Evolutionary conservation across 2,329 filamentous ascomycete genomes (phyloP).

Genomic region (Aureobasidium lini): DNA sequence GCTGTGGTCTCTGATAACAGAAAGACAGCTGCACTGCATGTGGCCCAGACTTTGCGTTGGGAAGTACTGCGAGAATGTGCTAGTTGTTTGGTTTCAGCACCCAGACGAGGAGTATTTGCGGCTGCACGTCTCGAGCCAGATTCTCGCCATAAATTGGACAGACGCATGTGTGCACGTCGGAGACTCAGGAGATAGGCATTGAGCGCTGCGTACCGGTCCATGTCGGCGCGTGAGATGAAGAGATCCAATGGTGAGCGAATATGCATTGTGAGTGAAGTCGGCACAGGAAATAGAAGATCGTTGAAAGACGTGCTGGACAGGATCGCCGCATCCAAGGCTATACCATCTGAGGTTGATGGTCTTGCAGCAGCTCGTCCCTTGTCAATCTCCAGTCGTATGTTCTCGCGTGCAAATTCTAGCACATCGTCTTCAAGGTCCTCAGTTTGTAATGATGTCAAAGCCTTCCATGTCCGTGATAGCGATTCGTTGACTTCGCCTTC

Average conservation of each 20-base stretch:
- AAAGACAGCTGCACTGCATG: conserved; percentile 77
- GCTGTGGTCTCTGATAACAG: conserved; percentile 80
- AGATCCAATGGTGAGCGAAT: conserved; percentile 77
- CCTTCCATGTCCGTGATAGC: conserved; percentile 69
- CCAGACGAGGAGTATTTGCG: neutral
- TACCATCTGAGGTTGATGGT: conserved; percentile 29
- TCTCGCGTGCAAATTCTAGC: conserved; percentile 71
- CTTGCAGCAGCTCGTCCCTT: conserved; percentile 32
- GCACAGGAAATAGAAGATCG: conserved; percentile 73
- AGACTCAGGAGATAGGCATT: conserved; percentile 83
- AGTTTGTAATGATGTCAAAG: conserved; percentile 66
- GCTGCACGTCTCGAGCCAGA: conserved; percentile 59
- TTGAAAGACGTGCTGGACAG: conserved; percentile 46
- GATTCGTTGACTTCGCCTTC: conserved; percentile 78
- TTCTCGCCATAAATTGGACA: conserved; percentile 82
- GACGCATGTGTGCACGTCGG: conserved; percentile 73
- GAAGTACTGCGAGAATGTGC: conserved; percentile 55
- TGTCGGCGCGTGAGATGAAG: conserved; percentile 69
- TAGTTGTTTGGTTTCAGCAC: conserved; percentile 49
- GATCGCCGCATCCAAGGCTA: neutral
- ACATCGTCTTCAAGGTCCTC: conserved; percentile 69
- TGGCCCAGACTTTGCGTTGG: conserved; percentile 84
- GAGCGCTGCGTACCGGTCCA: conserved; percentile 74
- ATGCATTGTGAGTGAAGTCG: conserved; percentile 62
- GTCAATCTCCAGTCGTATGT: conserved; percentile 61